Evolutionary conservation across 2,329 filamentous ascomycete genomes (phyloP).

Genomic region (Akanthomyces dipterigenus): DNA sequence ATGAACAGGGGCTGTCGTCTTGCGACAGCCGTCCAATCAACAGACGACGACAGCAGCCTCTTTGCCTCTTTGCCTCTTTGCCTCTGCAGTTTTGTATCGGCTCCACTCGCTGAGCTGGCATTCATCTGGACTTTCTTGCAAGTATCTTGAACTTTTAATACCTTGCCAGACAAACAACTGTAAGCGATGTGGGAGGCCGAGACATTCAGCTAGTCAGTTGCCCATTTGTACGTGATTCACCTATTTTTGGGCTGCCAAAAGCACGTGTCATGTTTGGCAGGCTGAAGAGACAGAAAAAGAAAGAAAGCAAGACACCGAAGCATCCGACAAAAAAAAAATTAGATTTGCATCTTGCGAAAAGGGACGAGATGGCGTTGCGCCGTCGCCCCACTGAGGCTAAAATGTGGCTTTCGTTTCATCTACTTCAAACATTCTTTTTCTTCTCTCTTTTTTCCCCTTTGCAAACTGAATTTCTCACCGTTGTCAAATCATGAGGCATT

Average conservation of each 20-base stretch:
- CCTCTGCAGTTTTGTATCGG: no score
- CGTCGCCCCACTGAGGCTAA: background rate
- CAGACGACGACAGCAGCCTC: background rate
- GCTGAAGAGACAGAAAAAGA: background rate
- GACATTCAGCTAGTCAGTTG: background rate
- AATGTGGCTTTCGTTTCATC: constrained; percentile 2
- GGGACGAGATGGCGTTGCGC: background rate
- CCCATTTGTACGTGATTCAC: background rate
- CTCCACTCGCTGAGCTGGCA: background rate
- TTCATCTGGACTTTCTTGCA: background rate
- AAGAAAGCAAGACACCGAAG: background rate
- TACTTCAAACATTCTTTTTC: background rate
- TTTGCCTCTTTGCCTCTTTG: no score
- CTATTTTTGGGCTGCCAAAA: constrained; percentile 3
- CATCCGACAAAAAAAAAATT: no score
- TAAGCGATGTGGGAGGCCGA: background rate
- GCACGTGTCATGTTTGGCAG: background rate
- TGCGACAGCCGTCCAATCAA: background rate
- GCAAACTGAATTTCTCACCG: background rate
- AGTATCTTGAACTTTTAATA: background rate
- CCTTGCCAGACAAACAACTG: no score
- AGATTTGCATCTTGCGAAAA: no score
- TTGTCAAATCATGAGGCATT: background rate
- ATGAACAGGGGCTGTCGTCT: constrained; percentile 8
- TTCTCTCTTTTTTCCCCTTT: background rate